These are phyloP conservation scores for Lipomyces yamadae DNA, from an alignment of 805 yeast genomes.

Conservation along the genomic window DNA sequence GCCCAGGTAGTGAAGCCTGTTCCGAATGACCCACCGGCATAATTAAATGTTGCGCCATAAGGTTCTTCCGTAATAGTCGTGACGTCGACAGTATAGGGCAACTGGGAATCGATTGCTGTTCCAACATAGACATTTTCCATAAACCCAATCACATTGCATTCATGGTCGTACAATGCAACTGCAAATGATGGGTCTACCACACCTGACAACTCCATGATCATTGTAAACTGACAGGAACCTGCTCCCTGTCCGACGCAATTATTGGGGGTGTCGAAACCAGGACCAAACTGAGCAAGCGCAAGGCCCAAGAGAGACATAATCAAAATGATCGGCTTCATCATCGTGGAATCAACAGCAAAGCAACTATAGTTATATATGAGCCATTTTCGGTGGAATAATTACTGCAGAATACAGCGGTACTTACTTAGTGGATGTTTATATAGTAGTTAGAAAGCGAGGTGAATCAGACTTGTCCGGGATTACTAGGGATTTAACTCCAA, in stretches of 20 bases:
- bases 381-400: background rate
- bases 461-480: background rate
- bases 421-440: background rate
- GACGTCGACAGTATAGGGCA: conserved; percentile 1
- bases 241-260: background rate
- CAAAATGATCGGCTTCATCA: background rate
- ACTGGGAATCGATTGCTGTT: conserved; percentile 1
- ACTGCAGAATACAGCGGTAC: background rate
- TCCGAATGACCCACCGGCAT: conserved; percentile 1
- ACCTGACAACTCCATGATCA: conserved; percentile 2
- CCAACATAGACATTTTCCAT: background rate
- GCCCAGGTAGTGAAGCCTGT: background rate
- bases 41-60: conserved; percentile 2
- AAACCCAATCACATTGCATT: conserved; percentile 1
- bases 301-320: background rate
- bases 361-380: conserved; percentile 1
- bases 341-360: conserved; percentile 1
- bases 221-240: conserved; percentile 1
- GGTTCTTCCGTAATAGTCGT: background rate
- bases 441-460: background rate
- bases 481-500: background rate
- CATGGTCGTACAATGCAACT: conserved; percentile 1
- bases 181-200: conserved; percentile 1
- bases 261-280: conserved; percentile 1
- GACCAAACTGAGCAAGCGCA: conserved; percentile 1